Evolutionary conservation across 768 basidiomycete genomes (phyloP), one percentile per base, ranked within the genome.

Genomic region (Strobilomyces confusus): DNA sequence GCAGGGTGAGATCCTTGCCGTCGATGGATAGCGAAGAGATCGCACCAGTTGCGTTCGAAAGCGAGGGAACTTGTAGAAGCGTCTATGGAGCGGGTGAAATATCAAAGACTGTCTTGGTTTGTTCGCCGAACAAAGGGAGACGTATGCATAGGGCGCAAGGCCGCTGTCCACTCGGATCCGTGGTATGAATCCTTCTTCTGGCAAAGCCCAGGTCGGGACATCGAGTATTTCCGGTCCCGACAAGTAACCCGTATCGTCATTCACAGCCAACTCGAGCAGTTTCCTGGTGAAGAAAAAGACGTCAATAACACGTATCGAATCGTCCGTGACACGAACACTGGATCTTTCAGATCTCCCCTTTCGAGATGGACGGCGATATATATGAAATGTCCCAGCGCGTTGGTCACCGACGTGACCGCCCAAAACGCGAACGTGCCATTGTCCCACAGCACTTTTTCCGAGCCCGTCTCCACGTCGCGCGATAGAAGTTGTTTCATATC

Each of bases 31-130:
- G 17, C 7, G 19, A 37, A 44, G 9, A 48, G 5, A 37, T n/a
- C 14, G 2, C 48, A 62, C 60, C 54, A 51, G 22, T 25, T 44
- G 60, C 7, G 55, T 57, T 38, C 57, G 51, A 19, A 63, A 65
- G 9, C 37, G 48, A 13, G 63, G 63, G 20, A 60, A 63, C 41
- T 62, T 65, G 52, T 56, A 59, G 48, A 62, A 63, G 20, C 26
- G 63, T 34, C 59, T 53, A 25, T 7, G 29, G 14, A 22, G 37
- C 4, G 53, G 37, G 50, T 63, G 56, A 36, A 63, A 63, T 7
- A 64, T 22, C 36, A 65, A 23, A 0, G 59, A 51, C 11, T 58
- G 49, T 13, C 42, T 50, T 22, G 59, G 63, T 20, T 55, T 52
- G 22, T 38, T 54, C 5, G 50, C n/a, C 2, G 52, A 9, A 43